Evolutionary conservation across 1,284 basidiomycete genomes (phyloP).

Genomic region (Rhizoctonia solani): DNA sequence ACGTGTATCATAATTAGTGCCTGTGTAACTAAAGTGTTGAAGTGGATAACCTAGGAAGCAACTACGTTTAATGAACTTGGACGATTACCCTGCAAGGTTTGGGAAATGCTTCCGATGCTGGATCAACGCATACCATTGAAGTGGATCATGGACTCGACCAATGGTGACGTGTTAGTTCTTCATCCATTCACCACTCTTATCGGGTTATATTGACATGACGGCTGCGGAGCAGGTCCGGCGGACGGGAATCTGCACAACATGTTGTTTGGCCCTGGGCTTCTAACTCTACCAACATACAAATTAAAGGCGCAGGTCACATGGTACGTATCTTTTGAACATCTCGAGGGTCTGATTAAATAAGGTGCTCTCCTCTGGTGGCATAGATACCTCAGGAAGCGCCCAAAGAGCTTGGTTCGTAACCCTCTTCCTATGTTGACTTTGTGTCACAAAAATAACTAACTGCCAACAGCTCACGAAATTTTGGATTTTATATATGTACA

Average conservation of each 20-base stretch:
- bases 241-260: constrained; percentile 48
- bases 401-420: constrained; percentile 42
- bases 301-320: constrained; percentile 62
- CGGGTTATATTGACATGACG: constrained; percentile 36
- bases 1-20: neutral
- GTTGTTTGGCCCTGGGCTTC: constrained; percentile 61
- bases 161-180: constrained; percentile 39
- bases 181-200: constrained; percentile 32
- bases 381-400: constrained; percentile 44
- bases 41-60: constrained; percentile 51
- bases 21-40: neutral
- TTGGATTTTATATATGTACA: neutral
- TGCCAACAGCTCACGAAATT: neutral
- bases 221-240: constrained; percentile 47
- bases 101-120: constrained; percentile 51
- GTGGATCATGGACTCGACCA: constrained; percentile 57
- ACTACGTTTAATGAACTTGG: constrained; percentile 55
- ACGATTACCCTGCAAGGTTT: constrained; percentile 50
- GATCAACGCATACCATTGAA: constrained; percentile 55
- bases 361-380: neutral
- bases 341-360: neutral
- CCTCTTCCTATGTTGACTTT: neutral
- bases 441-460: neutral
- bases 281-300: constrained; percentile 61
- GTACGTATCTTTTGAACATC: constrained; percentile 46